A percentile compares a stretch with the other conserved stretches of the same genome.
Evolutionary conservation across 768 basidiomycete genomes (phyloP).

Genomic region (Nidularia sp.): DNA sequence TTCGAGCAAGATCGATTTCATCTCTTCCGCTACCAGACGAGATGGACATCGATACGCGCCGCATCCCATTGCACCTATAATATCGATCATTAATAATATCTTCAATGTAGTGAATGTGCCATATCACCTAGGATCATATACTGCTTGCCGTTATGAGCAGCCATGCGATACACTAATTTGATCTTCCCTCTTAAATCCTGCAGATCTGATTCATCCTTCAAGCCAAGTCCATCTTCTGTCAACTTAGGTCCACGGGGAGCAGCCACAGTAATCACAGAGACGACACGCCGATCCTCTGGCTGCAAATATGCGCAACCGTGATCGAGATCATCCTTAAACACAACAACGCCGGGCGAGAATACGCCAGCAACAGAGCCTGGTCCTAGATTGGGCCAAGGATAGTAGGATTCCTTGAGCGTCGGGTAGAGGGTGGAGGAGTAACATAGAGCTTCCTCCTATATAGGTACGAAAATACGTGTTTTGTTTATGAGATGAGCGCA

Average conservation of each 20-base stretch:
- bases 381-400: slow-evolving; percentile 45
- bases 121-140: slow-evolving; percentile 33
- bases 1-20: slow-evolving; percentile 35
- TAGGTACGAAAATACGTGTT: not conserved
- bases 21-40: slow-evolving; percentile 31
- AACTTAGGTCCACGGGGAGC: slow-evolving; percentile 29
- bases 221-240: slow-evolving; percentile 16
- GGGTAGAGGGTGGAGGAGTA: slow-evolving; percentile 42
- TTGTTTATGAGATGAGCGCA: not conserved
- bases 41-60: slow-evolving; percentile 40
- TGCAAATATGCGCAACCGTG: slow-evolving; percentile 32
- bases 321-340: slow-evolving; percentile 44
- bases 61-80: slow-evolving; percentile 39
- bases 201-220: slow-evolving; percentile 18
- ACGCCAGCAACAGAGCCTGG: slow-evolving; percentile 32
- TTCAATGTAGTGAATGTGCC: not conserved
- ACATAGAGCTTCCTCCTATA: slow-evolving; percentile 43
- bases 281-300: slow-evolving; percentile 23
- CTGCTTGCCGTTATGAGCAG: slow-evolving; percentile 28
- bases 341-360: slow-evolving; percentile 40
- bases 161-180: slow-evolving; percentile 37
- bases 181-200: slow-evolving; percentile 39
- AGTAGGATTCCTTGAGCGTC: slow-evolving; percentile 33
- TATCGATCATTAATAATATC: not conserved
- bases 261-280: slow-evolving; percentile 43